phyloP scores from a whole-genome alignment of 2,329 filamentous ascomycete genomes.

The Fusarium tjaetaba region DNA sequence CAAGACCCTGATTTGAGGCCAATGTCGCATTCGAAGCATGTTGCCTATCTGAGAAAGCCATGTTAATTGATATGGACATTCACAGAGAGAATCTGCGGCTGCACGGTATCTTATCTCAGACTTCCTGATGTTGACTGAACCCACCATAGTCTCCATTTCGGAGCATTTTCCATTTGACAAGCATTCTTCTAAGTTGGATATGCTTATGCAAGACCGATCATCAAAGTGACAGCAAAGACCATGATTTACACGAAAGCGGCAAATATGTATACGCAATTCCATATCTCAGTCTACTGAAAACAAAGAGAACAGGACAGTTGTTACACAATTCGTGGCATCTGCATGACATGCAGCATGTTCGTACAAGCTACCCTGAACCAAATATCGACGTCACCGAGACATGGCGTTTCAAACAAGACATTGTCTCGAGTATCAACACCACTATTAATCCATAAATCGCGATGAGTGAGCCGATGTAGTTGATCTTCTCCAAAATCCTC shows the following conservation, averaged over 20 bases:
- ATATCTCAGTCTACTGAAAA: background rate
- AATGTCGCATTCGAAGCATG: background rate
- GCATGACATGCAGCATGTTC: background rate
- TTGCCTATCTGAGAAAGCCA: background rate
- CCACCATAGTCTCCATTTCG: rapidly evolving
- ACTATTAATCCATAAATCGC: background rate
- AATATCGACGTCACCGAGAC: constrained; percentile 22
- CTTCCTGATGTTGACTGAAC: background rate
- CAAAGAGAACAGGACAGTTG: background rate
- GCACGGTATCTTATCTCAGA: rapidly evolving
- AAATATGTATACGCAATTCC: background rate
- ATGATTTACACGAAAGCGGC: background rate
- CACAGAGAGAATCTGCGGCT: rapidly evolving
- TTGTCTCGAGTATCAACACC: background rate
- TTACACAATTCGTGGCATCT: background rate
- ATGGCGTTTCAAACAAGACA: constrained; percentile 5
- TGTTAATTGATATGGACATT: background rate
- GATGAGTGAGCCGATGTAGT: background rate
- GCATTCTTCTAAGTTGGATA: rapidly evolving
- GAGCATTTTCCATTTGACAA: background rate
- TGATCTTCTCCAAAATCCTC: background rate
- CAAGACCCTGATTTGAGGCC: background rate
- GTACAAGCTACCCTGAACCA: constrained; percentile 19
- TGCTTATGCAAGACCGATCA: background rate
- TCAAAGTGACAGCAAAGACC: no score